Conservation (phyloP, 1,284 basidiomycete genomes). For the Ustilago shanxiensis region DNA sequence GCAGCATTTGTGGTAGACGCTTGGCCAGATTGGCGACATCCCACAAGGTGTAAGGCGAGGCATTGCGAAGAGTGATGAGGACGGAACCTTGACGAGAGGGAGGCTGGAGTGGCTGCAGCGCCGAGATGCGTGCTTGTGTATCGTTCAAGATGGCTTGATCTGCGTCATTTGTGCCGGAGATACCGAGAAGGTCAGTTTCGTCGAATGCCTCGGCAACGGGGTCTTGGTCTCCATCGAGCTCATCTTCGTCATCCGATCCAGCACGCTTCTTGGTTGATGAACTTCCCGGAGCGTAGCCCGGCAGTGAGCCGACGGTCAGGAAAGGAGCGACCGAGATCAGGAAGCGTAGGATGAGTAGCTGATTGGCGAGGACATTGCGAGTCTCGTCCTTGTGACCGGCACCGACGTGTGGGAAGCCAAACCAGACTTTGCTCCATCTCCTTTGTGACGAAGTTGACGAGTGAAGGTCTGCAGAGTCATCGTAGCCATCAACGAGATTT, state of each 20-base stretch:
- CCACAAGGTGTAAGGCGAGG: constrained; percentile 90
- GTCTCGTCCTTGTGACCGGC: constrained; percentile 94
- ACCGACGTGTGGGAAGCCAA: constrained; percentile 98
- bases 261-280: constrained; percentile 49
- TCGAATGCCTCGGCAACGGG: constrained; percentile 19
- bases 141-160: constrained; percentile 57
- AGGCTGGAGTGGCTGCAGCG: constrained; percentile 70
- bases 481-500: constrained; percentile 17
- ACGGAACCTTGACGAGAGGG: constrained; percentile 74
- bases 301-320: constrained; percentile 72
- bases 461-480: not conserved
- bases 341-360: constrained; percentile 87
- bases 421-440: constrained; percentile 84
- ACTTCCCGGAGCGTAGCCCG: constrained; percentile 59
- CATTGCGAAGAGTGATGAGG: constrained; percentile 89
- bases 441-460: constrained; percentile 19
- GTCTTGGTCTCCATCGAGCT: constrained; percentile 17
- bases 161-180: constrained; percentile 16
- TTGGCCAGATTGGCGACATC: constrained; percentile 70
- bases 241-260: constrained; percentile 43
- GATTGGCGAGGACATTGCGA: constrained; percentile 91
- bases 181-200: not conserved
- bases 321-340: constrained; percentile 80
- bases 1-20: constrained; percentile 72
- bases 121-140: constrained; percentile 70